phyloP scores from a whole-genome alignment of 139 green algal genomes.

The Gonium pectorale region DNA sequence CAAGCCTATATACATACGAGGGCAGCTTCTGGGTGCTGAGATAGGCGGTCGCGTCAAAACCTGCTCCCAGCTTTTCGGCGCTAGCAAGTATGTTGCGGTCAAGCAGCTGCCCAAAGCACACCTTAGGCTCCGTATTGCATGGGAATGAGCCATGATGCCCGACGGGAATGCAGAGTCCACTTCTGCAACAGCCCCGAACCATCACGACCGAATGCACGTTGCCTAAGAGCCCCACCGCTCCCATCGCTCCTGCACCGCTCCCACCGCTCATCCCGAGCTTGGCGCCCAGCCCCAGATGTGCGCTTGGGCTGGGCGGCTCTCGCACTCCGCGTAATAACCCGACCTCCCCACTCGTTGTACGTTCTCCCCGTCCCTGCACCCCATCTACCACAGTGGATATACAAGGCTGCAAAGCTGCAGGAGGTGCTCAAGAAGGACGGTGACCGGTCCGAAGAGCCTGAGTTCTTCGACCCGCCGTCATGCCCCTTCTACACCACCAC shows the following conservation, averaged over 20 bases:
- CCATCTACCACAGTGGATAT: constrained; percentile 47
- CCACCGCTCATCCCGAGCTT: neutral
- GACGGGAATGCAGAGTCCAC: too few relatives aligned
- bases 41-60: too few relatives aligned
- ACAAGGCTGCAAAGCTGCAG: constrained; percentile 16
- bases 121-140: too few relatives aligned
- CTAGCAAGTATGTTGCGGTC: too few relatives aligned
- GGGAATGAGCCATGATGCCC: too few relatives aligned
- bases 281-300: neutral
- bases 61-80: too few relatives aligned
- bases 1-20: too few relatives aligned
- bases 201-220: too few relatives aligned
- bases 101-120: too few relatives aligned
- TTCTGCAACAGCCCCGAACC: too few relatives aligned
- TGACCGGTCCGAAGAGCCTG: constrained; percentile 30
- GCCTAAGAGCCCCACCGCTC: neutral
- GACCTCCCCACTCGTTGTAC: neutral
- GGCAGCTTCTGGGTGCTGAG: too few relatives aligned
- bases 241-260: neutral
- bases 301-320: neutral
- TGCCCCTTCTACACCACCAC: constrained; percentile 62
- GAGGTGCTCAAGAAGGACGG: neutral
- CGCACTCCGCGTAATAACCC: neutral
- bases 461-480: constrained; percentile 66
- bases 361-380: neutral